A percentile compares a stretch with the other conserved stretches of the same genome.
Conservation (phyloP, 371 early-diverging fungal genomes). For the Fennellomyces sp. region DNA sequence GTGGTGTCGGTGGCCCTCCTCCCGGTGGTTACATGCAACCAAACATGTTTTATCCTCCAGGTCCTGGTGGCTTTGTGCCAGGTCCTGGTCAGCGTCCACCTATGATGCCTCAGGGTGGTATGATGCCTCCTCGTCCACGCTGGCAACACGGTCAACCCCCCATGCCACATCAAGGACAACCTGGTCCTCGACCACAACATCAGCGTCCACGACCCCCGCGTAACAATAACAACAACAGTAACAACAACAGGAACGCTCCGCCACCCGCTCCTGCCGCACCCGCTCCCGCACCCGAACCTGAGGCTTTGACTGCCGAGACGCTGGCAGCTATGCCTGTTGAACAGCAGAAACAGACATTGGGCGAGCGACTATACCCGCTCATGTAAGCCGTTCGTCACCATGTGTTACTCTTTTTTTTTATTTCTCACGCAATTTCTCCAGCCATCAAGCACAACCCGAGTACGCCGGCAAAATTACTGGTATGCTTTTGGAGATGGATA, state of each 20-base stretch:
- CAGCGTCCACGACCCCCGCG: conserved; percentile 7
- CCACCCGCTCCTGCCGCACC: conserved; percentile 34
- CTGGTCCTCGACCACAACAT: conserved; percentile 26
- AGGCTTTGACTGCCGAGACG: conserved; percentile 75
- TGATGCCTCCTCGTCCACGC: conserved; percentile 60
- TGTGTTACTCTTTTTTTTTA: neutral
- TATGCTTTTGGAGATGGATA: conserved; percentile 98
- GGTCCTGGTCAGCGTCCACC: conserved; percentile 59
- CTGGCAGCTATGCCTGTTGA: conserved; percentile 84
- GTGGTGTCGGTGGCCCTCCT: conserved; percentile 51
- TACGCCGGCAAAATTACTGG: conserved; percentile 98
- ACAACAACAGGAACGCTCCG: conserved; percentile 41
- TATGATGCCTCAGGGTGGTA: conserved; percentile 50
- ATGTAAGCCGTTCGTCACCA: conserved; percentile 34
- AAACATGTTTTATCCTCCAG: conserved; percentile 53
- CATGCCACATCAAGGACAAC: conserved; percentile 60
- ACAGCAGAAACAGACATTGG: conserved; percentile 93
- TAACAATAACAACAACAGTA: conserved; percentile 29
- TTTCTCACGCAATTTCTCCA: neutral
- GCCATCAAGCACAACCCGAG: conserved; percentile 61
- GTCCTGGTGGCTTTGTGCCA: conserved; percentile 58
- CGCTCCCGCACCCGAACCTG: conserved; percentile 35
- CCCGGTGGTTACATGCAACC: conserved; percentile 40
- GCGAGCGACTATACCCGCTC: conserved; percentile 92
- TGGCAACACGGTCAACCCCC: conserved; percentile 52